Base-by-base conservation (phyloP, 2,329 filamentous ascomycete species). In the Aspergillus fischeri region DNA sequence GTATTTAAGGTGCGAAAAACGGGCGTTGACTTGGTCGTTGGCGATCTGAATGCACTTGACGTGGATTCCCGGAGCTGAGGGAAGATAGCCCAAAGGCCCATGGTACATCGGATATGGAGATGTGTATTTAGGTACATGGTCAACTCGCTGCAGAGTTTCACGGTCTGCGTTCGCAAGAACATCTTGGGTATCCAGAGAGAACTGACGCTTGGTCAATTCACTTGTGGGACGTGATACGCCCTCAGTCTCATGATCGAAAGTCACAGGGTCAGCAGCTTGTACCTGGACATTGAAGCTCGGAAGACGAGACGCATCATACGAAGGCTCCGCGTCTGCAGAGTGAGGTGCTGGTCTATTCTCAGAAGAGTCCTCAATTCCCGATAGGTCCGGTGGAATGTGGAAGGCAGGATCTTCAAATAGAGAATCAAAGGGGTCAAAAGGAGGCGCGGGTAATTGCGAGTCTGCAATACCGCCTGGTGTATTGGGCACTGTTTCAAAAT, bases 31-130 rank as follows among this genome's bases (percentile, higher is more conserved):
- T 10, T 60, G 61, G 4, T 66, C 61, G 10, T 67, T 57, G 2
- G 63, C 60, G 21, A 68, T 63, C 52, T 68, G 63, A 24, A 70
- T 61, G 10, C 56, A 69, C 54, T 62, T 67, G 35, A 67, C 62
- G 51, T 73, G 70, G 25, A 70, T 49, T 3, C 35, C 56, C 4
- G 71, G 70, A 9, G 69, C 57, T 4, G 72, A 74, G 29, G 68
- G 68, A 48, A 69, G 58, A 51, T 71, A 71, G 2, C 65, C 67
- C 25, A 72, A 51, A 9, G 59, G 58, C 1, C 68, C 67, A 14
- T 63, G 61, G 28, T 63, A 61, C 20, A 49, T 52, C 17, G 68
- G 68, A 56, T 74, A 74, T 7, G 72, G 72, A 1, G 71, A 74
- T 5, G 66, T 53, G 51, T 72, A 70, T 28, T 67, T 55, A 2